A percentile compares a stretch with the other conserved stretches of the same genome.
Evolutionary conservation across 495 filamentous ascomycete genomes (phyloP).

Genomic region (Podospora australis): DNA sequence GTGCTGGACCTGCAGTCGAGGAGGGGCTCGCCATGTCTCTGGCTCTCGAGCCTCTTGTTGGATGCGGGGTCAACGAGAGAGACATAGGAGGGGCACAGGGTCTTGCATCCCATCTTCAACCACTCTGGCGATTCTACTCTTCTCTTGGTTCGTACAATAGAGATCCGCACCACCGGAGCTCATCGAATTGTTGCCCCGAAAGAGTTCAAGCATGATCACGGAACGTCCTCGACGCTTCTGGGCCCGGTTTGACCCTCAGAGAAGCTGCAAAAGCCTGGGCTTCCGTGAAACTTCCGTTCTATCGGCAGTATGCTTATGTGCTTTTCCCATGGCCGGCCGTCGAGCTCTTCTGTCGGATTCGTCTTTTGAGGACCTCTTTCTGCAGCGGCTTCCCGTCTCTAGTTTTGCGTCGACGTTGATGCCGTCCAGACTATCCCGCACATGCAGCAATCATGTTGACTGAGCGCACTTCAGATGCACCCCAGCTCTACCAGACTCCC

Average conservation of each 20-base stretch:
- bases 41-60: conserved; percentile 23
- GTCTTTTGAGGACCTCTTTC: not conserved
- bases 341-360: not conserved
- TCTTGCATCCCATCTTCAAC: conserved; percentile 1
- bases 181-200: not conserved
- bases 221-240: not conserved
- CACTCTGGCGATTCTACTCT: not conserved
- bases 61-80: conserved; percentile 19
- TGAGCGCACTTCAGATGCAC: conserved; percentile 18
- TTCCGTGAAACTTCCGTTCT: conserved; percentile 2
- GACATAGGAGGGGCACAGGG: not conserved
- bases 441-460: conserved; percentile 14
- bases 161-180: not conserved
- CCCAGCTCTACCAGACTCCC: conserved; percentile 21
- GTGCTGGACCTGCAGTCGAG: too few relatives aligned
- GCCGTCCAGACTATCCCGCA: conserved; percentile 8
- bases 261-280: not conserved
- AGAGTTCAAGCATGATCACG: not conserved
- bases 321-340: too few relatives aligned
- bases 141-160: too few relatives aligned
- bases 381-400: conserved; percentile 5
- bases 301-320: not conserved
- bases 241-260: not conserved
- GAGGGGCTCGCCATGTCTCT: not conserved
- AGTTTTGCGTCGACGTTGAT: conserved; percentile 6